Conservation (phyloP, 805 yeast genomes). For the Candida mattraensis region DNA sequence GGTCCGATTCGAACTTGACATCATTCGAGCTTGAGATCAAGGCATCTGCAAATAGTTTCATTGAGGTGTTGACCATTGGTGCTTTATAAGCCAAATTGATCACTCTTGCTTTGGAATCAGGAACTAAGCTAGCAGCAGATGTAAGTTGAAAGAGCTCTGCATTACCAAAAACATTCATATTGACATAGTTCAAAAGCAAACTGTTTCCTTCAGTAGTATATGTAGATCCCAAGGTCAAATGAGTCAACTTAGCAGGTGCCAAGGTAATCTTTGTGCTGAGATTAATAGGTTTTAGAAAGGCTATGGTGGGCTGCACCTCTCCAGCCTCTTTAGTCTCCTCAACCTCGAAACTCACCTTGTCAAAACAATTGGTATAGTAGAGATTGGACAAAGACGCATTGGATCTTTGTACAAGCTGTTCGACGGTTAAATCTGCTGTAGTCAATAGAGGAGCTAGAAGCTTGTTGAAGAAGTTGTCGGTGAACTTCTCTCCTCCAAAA, state of each 20-base stretch:
- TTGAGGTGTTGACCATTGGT: slow-evolving; percentile 46
- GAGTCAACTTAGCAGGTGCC: slow-evolving; percentile 31
- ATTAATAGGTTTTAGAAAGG: slow-evolving; percentile 26
- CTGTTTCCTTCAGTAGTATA: slow-evolving; percentile 37
- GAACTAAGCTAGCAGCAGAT: slow-evolving; percentile 44
- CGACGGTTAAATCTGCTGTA: slow-evolving; percentile 40
- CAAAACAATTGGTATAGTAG: slow-evolving; percentile 30
- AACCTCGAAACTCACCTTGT: slow-evolving; percentile 23
- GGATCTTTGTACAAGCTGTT: slow-evolving; percentile 36
- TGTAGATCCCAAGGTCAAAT: slow-evolving; percentile 35
- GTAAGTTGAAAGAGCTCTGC: slow-evolving; percentile 61
- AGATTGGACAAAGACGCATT: slow-evolving; percentile 23
- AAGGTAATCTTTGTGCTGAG: slow-evolving; percentile 35
- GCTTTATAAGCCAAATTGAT: slow-evolving; percentile 47
- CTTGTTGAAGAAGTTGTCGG: slow-evolving; percentile 44
- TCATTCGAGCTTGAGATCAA: slow-evolving; percentile 51
- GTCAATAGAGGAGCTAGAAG: slow-evolving; percentile 44
- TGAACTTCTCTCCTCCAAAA: slow-evolving; percentile 32
- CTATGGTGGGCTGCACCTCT: slow-evolving; percentile 5
- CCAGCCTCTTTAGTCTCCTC: slow-evolving; percentile 14
- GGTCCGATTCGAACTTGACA: slow-evolving; percentile 52
- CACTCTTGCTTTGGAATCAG: slow-evolving; percentile 54
- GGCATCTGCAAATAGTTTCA: slow-evolving; percentile 47
- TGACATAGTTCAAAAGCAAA: slow-evolving; percentile 34
- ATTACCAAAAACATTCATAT: slow-evolving; percentile 62